Conservation (phyloP, 495 filamentous ascomycete species). For the Daldinia concentrica region DNA sequence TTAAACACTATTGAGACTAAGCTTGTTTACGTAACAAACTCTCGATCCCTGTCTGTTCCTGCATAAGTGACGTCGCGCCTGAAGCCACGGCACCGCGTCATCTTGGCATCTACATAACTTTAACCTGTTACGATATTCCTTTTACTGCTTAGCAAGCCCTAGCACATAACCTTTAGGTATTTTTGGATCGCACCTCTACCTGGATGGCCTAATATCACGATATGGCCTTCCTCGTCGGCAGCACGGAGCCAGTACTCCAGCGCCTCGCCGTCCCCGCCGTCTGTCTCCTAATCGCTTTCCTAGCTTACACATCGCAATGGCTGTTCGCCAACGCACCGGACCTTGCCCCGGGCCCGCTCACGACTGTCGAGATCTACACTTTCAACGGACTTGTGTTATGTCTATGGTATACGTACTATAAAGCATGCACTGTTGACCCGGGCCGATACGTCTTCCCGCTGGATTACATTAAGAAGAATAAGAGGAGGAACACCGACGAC, state of each 20-base stretch:
- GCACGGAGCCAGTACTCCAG: conserved; percentile 46
- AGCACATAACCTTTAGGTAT: too few species aligned
- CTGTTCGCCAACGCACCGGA: conserved; percentile 70
- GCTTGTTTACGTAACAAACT: neutral
- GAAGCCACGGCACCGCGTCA: conserved; percentile 19
- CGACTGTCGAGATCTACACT: conserved; percentile 64
- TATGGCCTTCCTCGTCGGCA: conserved; percentile 47
- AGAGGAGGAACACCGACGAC: conserved; percentile 8
- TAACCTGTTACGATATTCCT: neutral
- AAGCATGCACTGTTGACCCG: conserved; percentile 79
- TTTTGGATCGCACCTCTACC: neutral
- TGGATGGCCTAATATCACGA: conserved; percentile 31
- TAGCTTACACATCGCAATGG: conserved; percentile 84
- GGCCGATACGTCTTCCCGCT: conserved; percentile 63
- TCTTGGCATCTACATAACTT: conserved; percentile 2
- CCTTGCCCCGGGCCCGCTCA: conserved; percentile 74
- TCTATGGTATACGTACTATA: conserved; percentile 82
- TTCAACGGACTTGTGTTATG: conserved; percentile 80
- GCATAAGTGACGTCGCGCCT: conserved; percentile 39
- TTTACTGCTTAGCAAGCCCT: neutral
- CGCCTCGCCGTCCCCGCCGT: conserved; percentile 73
- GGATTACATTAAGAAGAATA: conserved; percentile 21
- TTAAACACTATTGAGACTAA: too few species aligned
- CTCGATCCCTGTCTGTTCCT: conserved; percentile 29
- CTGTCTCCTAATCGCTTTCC: conserved; percentile 73